A percentile compares a stretch with the other conserved stretches of the same genome.
phyloP scores from a whole-genome alignment of 2,329 filamentous ascomycete genomes.

The Neonectria neomacrospora region DNA sequence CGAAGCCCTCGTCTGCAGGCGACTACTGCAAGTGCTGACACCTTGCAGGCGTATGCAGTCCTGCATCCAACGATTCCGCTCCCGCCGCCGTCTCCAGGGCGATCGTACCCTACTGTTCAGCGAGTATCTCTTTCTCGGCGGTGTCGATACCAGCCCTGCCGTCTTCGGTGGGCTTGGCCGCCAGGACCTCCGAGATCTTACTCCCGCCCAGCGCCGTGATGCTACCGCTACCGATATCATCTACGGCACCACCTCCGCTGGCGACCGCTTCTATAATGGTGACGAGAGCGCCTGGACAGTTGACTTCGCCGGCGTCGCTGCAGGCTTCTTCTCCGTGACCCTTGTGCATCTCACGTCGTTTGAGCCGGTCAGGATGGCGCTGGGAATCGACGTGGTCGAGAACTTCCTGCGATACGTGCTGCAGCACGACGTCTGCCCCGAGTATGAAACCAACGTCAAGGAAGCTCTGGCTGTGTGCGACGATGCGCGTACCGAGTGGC shows the following conservation, averaged over 20 bases:
- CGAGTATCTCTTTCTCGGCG: slow-evolving; percentile 85
- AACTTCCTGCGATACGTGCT: slow-evolving; percentile 92
- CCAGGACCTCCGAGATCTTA: slow-evolving; percentile 65
- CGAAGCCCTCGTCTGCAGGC: neutral
- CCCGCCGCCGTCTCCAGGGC: slow-evolving; percentile 77
- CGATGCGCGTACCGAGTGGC: slow-evolving; percentile 73
- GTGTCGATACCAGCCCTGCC: slow-evolving; percentile 70
- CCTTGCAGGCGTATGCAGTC: slow-evolving; percentile 77
- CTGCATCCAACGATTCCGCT: slow-evolving; percentile 84
- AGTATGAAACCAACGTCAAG: slow-evolving; percentile 75
- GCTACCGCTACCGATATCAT: slow-evolving; percentile 73
- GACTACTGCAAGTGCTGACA: slow-evolving; percentile 29
- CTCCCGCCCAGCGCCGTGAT: slow-evolving; percentile 69
- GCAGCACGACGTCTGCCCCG: slow-evolving; percentile 86
- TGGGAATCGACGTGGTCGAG: slow-evolving; percentile 73
- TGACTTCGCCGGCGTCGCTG: slow-evolving; percentile 81
- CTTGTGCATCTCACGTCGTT: slow-evolving; percentile 68
- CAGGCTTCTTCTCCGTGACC: slow-evolving; percentile 77
- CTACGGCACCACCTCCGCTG: slow-evolving; percentile 56
- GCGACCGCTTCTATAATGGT: slow-evolving; percentile 61
- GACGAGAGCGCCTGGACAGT: slow-evolving; percentile 73
- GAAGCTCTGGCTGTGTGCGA: slow-evolving; percentile 75
- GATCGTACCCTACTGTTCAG: slow-evolving; percentile 74
- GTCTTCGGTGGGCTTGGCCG: slow-evolving; percentile 71
- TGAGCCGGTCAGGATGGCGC: slow-evolving; percentile 63